These are phyloP conservation scores for Fusarium palustre DNA, from an alignment of 2,329 filamentous ascomycete genomes.

Conservation along the genomic window DNA sequence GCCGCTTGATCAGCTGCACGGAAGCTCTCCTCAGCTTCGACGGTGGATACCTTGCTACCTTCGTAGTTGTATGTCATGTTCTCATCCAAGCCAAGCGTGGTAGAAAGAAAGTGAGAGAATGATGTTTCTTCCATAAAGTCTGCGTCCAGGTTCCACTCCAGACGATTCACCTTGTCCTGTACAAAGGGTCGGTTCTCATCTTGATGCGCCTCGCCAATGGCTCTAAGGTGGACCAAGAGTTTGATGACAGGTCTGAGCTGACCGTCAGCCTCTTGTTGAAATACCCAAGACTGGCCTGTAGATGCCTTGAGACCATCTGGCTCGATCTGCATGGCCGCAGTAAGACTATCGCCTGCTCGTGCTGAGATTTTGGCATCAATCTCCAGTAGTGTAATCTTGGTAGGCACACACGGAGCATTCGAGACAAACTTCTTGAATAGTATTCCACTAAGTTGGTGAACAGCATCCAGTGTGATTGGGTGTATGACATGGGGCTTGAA, in stretches of 20 bases:
- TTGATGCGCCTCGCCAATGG: constrained; percentile 1
- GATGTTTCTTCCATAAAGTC: neutral
- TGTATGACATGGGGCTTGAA: constrained; percentile 11
- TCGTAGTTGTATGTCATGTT: constrained; percentile 11
- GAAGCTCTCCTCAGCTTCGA: neutral
- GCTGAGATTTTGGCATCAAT: neutral
- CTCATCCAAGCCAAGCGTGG: neutral
- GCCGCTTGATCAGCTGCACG: constrained; percentile 8
- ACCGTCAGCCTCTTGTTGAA: neutral
- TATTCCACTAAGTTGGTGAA: constrained; percentile 8
- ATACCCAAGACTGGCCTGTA: constrained; percentile 9
- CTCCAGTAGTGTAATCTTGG: neutral
- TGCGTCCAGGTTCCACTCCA: constrained; percentile 7
- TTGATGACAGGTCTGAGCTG: constrained; percentile 9
- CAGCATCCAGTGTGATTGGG: constrained; percentile 7
- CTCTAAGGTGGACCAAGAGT: neutral
- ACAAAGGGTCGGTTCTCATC: constrained; percentile 4
- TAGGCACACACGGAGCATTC: constrained; percentile 13
- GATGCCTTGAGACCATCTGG: neutral
- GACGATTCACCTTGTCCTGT: constrained; percentile 2
- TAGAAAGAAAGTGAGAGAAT: constrained; percentile 4
- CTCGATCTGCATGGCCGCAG: constrained; percentile 13
- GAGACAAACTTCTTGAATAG: constrained; percentile 18
- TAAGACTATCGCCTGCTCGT: neutral
- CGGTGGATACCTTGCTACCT: neutral